Base-by-base conservation (phyloP, 257 asterid genomes). In the Avicennia marina region DNA sequence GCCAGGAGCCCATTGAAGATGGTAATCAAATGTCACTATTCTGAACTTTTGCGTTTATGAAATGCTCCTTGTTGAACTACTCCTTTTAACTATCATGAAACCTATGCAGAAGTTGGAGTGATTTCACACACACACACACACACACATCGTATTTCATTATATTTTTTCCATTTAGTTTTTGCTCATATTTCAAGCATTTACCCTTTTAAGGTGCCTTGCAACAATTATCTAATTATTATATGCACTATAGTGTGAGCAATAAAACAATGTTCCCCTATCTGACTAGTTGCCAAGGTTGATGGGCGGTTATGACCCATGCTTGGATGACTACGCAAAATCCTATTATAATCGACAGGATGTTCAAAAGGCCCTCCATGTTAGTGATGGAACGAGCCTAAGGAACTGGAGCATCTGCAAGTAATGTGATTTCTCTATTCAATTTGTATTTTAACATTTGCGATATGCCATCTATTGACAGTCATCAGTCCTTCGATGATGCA, bases 361-460 rank as follows among this genome's bases (percentile, higher is more conserved):
- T 59, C 98, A 90, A 70, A 81, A 69, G 53, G 96, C 96, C 55
- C 95, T 90, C 49, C 95, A 90, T 55, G 94, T 79, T 2, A 44
- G 15, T 48, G 85, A 78, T 48, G 93, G 93, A 38, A 69, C 53
- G 22, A 67, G 43, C 53, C 72, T 73, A 59, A 82, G 63, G 67
- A 74, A 79, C 32, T 90, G 98, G 97, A 84, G 68, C 67, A 80
- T 84, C 48, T 87, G 98, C 98, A 90, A 90, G 97, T 89, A 86
- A 72, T 41, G 31, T 22, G 25, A 29, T 13, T 12, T 53, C 26
- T 33, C 15, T 48, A 20, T 24, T 13, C 7, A 15, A 18, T 31
- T 54, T n/a, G 34, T 26, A 33, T 51, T 21, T n/a, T n/a, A n/a
- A n/a, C n/a, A n/a, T n/a, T n/a, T 51, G 15, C 2, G 10, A 12